A percentile compares a stretch with the other conserved stretches of the same genome.
Evolutionary conservation across 1,284 basidiomycete species (phyloP).

Genomic region (Boletus albobrunnescens): DNA sequence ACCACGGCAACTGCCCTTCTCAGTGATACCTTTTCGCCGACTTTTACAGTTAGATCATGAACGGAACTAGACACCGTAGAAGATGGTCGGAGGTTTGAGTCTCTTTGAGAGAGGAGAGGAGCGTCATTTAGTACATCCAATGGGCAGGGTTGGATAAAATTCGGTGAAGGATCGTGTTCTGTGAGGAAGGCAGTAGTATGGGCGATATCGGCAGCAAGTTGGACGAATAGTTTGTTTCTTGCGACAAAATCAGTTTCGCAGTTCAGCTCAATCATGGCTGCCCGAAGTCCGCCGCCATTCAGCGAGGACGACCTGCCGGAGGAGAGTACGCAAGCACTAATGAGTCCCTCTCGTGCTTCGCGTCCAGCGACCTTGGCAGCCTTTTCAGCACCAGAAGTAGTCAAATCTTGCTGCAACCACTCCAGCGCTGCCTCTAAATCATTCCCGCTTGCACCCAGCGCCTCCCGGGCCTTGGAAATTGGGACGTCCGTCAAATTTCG

Average conservation of each 20-base stretch:
- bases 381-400: slow-evolving; percentile 69
- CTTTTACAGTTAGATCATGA: slow-evolving; percentile 74
- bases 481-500: slow-evolving; percentile 79
- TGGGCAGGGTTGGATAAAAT: slow-evolving; percentile 41
- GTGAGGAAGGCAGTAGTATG: slow-evolving; percentile 82
- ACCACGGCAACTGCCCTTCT: slow-evolving; percentile 71
- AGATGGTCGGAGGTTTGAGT: slow-evolving; percentile 35
- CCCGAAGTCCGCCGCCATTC: slow-evolving; percentile 55
- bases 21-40: slow-evolving; percentile 87
- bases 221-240: slow-evolving; percentile 79
- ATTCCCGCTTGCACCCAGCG: slow-evolving; percentile 72
- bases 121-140: slow-evolving; percentile 61
- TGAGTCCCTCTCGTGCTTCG: slow-evolving; percentile 72
- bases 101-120: slow-evolving; percentile 57
- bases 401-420: slow-evolving; percentile 79
- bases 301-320: slow-evolving; percentile 41
- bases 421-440: slow-evolving; percentile 70
- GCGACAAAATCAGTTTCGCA: slow-evolving; percentile 98
- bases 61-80: slow-evolving; percentile 73
- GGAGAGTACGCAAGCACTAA: slow-evolving; percentile 72
- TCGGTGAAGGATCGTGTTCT: slow-evolving; percentile 42
- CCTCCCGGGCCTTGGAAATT: slow-evolving; percentile 85
- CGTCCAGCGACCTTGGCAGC: slow-evolving; percentile 81
- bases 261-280: slow-evolving; percentile 88
- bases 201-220: slow-evolving; percentile 77